Base-by-base conservation (phyloP, 1,284 basidiomycete species). In the Grifola frondosa region DNA sequence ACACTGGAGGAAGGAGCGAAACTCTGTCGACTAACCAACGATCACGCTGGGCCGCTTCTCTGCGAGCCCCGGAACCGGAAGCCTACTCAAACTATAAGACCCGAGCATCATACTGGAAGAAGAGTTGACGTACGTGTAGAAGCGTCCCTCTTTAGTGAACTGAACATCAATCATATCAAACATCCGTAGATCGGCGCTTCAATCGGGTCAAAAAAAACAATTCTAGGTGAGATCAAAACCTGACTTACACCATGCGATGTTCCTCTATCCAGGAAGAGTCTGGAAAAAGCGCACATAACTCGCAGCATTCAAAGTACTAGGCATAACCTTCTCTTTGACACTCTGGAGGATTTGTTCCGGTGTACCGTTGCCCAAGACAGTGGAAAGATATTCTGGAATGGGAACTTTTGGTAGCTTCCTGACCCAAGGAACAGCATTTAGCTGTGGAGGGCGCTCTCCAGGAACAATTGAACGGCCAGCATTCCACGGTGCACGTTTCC, bases 11-110 rank as follows among this genome's bases (percentile, higher is more conserved):
- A 30, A 37, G 16, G 3, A 37, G 30, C 19, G 30, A 19, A n/a
- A 28, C 10, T n/a, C 19, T 6, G 3, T 9, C 30, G 21, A 61
- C 71, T 54, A 34, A 74, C 81, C 80, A n/a, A 78, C 65, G 4
- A 82, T 64, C 4, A 83, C 79, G 49, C 80, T 81, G 0, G 80
- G 80, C 1, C 80, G 68, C 46, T 83, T 84, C 58, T 84, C 82
- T 0, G 82, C 78, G 1, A 86, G 62, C 1, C 81, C 82, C 3
- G 76, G 78, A 3, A 85, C 80, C 2, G 55, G 46, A 8, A 85
- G 64, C 46, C 81, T 84, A 29, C 2, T 37, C 13, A 42, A 37
- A 28, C 4, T 36, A 31, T 13, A 6, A 30, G 2, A 26, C 5
- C 11, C 26, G 8, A 8, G 7, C 11, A n/a, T 11, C 3, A 20